Percentiles rank a stretch among this genome's conserved stretches.
phyloP scores from a whole-genome alignment of 805 yeast species.

The Naumovozyma dairenensis region DNA sequence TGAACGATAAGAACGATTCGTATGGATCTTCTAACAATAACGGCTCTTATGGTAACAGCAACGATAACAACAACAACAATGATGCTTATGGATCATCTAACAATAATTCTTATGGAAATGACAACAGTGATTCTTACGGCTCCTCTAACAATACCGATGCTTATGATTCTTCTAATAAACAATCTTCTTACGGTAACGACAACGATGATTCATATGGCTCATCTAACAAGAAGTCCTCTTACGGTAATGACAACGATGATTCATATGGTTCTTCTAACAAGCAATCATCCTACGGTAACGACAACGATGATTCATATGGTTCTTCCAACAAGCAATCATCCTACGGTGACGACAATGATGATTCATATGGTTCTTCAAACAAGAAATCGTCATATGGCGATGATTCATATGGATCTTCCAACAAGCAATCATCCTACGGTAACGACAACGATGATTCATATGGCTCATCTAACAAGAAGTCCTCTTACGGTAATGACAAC shows the following conservation, averaged over 20 bases:
- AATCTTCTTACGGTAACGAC: conserved; percentile 16
- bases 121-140: conserved; percentile 18
- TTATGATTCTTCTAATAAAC: conserved; percentile 21
- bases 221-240: conserved; percentile 10
- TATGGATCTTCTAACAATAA: conserved; percentile 21
- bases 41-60: conserved; percentile 21
- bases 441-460: conserved; percentile 24
- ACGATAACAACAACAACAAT: conserved; percentile 10
- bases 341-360: conserved; percentile 10
- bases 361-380: conserved; percentile 21
- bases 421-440: conserved; percentile 12
- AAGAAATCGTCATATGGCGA: conserved; percentile 10
- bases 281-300: conserved; percentile 21
- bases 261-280: conserved; percentile 23
- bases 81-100: conserved; percentile 16
- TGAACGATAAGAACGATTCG: conserved; percentile 19
- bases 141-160: conserved; percentile 15
- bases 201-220: conserved; percentile 19
- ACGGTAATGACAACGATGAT: conserved; percentile 20
- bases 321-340: conserved; percentile 15
- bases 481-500: conserved; percentile 11
- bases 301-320: conserved; percentile 17
- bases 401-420: conserved; percentile 17
- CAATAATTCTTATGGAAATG: conserved; percentile 14
- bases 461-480: conserved; percentile 18